phyloP scores from a whole-genome alignment of 2,329 filamentous ascomycete genomes.

The Ascochyta fabae region DNA sequence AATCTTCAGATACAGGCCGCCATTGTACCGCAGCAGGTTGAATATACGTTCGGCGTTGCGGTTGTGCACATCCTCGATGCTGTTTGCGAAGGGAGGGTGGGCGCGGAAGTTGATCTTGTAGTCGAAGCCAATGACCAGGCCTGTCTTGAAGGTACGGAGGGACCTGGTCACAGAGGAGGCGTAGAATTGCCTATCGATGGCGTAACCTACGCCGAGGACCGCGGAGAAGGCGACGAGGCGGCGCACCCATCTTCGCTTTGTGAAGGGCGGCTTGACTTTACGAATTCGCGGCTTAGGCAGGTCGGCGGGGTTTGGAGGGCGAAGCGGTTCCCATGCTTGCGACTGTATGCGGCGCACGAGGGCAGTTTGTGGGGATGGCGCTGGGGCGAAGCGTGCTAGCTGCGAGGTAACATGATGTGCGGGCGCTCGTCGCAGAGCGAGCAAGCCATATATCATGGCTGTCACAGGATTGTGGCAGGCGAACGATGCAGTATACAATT shows the following conservation, averaged over 20 bases:
- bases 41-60: slow-evolving; percentile 86
- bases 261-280: slow-evolving; percentile 73
- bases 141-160: slow-evolving; percentile 79
- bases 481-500: background rate
- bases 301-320: slow-evolving; percentile 77
- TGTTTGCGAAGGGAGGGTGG: slow-evolving; percentile 74
- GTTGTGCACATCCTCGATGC: slow-evolving; percentile 77
- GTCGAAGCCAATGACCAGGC: slow-evolving; percentile 82
- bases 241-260: slow-evolving; percentile 76
- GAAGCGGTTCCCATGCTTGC: slow-evolving; percentile 52
- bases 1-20: slow-evolving; percentile 95
- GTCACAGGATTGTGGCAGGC: slow-evolving; percentile 11
- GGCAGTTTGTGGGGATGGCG: slow-evolving; percentile 20
- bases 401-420: slow-evolving; percentile 27
- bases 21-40: slow-evolving; percentile 81
- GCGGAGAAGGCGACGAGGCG: slow-evolving; percentile 69
- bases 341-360: slow-evolving; percentile 40
- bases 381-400: slow-evolving; percentile 28
- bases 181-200: slow-evolving; percentile 76
- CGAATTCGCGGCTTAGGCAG: slow-evolving; percentile 63
- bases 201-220: slow-evolving; percentile 67
- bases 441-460: slow-evolving; percentile 50
- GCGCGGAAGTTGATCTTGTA: slow-evolving; percentile 97
- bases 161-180: slow-evolving; percentile 80
- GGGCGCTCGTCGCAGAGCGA: slow-evolving; percentile 41